Evolutionary conservation across 495 filamentous ascomycete species (phyloP), one percentile per base, ranked within the genome.

Genomic region (Ramalina intermedia): DNA sequence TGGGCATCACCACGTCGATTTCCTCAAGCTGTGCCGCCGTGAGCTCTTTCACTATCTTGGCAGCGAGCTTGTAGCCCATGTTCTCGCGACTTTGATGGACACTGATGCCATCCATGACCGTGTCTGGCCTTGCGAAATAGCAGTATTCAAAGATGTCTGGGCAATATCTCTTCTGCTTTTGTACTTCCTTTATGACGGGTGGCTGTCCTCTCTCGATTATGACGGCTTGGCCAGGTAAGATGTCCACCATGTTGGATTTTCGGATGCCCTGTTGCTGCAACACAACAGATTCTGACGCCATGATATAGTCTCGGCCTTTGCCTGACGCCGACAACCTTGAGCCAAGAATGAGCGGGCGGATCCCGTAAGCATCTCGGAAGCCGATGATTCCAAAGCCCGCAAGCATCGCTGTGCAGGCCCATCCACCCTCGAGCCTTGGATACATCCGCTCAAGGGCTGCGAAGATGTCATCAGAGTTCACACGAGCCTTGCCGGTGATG

Each of bases 121-220:
- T 82, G 57, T 96, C 91, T 0, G 90, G 91, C 5, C 91, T 75
- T 17, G 90, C 87, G 58, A 87, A 87, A 60, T 71, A 71, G 51
- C 80, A 79, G 58, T 82, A 94, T 67, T 96, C 91, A 60, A 96
- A 98, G 48, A 94, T 88, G 63, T 98, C 91, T 2, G 91, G 91
- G 9, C 87, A 77, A 59, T 96, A 95, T 43, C 72, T 71, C 57
- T 80, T 73, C 52, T 73, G 75, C 29, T 74, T 63, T 33, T 80
- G 76, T 7, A 96, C 82, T 58, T 95, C 87, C 50, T 75, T 74
- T 66, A 88, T 83, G 37, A 79, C 69, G 41, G 51, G 55, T 6
- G 40, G 16, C 13, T 14, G 29, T 3, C 43, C 48, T 47, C 94
- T 95, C 55, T 85, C 74, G 54, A 96, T 84, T 57, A 98, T 89